Evolutionary conservation across 495 filamentous ascomycete species (phyloP).

Genomic region (Penicillium bialowiezense): DNA sequence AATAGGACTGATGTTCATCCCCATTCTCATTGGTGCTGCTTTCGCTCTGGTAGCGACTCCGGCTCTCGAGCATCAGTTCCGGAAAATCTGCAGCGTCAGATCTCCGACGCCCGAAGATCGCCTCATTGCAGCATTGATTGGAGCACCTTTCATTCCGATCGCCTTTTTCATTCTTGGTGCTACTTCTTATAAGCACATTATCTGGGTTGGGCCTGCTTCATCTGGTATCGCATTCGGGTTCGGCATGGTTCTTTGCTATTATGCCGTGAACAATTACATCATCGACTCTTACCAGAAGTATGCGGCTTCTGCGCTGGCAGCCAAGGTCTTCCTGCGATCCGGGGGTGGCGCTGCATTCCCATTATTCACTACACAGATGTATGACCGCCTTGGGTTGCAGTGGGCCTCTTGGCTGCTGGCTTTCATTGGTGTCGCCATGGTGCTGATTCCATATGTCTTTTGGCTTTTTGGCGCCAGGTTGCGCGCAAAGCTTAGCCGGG

Average conservation of each 20-base stretch:
- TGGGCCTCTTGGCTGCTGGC: slow-evolving; percentile 57
- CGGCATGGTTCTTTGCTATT: slow-evolving; percentile 66
- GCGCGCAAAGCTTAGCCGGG: slow-evolving; percentile 17
- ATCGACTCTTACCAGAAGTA: slow-evolving; percentile 59
- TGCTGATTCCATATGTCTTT: slow-evolving; percentile 46
- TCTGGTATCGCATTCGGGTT: slow-evolving; percentile 65
- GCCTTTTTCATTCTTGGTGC: slow-evolving; percentile 57
- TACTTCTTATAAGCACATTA: slow-evolving; percentile 59
- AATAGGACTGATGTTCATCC: slow-evolving; percentile 34
- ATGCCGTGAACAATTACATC: slow-evolving; percentile 67
- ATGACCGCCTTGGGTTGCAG: slow-evolving; percentile 48
- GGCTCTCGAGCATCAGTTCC: slow-evolving; percentile 35
- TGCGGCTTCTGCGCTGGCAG: slow-evolving; percentile 32
- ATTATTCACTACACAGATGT: slow-evolving; percentile 52
- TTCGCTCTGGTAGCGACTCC: slow-evolving; percentile 44
- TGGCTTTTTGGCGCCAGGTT: slow-evolving; percentile 25
- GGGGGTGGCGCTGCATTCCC: slow-evolving; percentile 44
- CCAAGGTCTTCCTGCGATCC: slow-evolving; percentile 32
- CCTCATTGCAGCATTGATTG: slow-evolving; percentile 33
- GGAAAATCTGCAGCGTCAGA: slow-evolving; percentile 15
- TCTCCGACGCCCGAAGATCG: slow-evolving; percentile 35
- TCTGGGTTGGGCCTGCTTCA: slow-evolving; percentile 62
- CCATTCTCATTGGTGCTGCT: slow-evolving; percentile 51
- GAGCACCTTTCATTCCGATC: slow-evolving; percentile 35
- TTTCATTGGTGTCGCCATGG: slow-evolving; percentile 48